A percentile compares a stretch with the other conserved stretches of the same genome.
Evolutionary conservation across 2,329 filamentous ascomycete species (phyloP).

Genomic region (Beauveria brongniartii): DNA sequence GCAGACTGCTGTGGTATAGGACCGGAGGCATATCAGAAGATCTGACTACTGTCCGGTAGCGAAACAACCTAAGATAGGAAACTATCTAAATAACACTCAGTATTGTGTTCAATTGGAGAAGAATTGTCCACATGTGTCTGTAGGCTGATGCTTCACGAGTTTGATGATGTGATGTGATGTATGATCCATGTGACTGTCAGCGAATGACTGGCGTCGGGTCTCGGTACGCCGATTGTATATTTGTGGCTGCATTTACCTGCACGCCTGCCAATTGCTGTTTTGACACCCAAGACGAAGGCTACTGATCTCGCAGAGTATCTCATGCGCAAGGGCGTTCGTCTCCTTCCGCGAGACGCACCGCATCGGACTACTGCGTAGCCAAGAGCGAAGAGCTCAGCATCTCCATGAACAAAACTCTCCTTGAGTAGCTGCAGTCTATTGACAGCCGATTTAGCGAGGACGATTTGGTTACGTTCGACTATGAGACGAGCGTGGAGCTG

Average conservation of each 20-base stretch:
- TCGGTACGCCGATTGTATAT: no score
- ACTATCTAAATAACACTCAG: not conserved
- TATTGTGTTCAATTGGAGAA: not conserved
- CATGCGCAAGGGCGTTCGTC: no score
- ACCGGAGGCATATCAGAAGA: not conserved
- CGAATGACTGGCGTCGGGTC: no score
- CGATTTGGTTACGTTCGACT: not conserved
- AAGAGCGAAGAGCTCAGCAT: not conserved
- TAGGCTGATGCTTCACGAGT: not conserved
- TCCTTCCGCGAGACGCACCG: no score
- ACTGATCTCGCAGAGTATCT: no score
- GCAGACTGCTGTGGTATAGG: not conserved
- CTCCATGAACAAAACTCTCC: not conserved
- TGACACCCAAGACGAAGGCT: not conserved
- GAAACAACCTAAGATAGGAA: not conserved
- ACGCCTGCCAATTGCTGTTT: not conserved
- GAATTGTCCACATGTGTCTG: not conserved
- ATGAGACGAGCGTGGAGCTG: not conserved
- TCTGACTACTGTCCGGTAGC: not conserved
- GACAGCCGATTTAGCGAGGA: not conserved
- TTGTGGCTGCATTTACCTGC: no score
- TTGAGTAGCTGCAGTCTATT: not conserved
- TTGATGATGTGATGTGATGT: no score
- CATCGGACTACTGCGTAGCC: not conserved
- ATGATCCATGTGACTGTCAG: no score